Base-by-base conservation (phyloP, 1,284 basidiomycete species). In the Ustilago bromivora region DNA sequence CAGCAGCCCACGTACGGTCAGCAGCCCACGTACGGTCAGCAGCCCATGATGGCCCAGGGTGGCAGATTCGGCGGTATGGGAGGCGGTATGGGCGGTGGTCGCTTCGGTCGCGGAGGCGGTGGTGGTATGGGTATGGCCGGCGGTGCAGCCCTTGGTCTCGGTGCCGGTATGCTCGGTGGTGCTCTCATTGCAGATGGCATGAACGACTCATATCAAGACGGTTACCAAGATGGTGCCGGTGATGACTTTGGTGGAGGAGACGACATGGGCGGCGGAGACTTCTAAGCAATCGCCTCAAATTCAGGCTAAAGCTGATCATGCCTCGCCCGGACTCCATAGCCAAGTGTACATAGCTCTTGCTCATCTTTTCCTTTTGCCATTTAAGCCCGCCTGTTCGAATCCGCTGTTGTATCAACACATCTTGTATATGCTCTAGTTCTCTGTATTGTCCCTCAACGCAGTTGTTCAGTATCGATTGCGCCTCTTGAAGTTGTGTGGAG, bases 161-260 rank as follows among this genome's bases (percentile, higher is more conserved):
- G 83, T 56, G 71, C 79, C 34, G 83, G 83, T 62, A 58, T 80
- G 61, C 66, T 82, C n/a, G 81, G 81, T 23, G 81, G 81, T 55
- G 81, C 79, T 2, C 31, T 82, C 12, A 34, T 77, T 46, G 70
- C 81, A 12, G 38, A 84, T 66, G 72, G 65, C 63, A 70, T 82
- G 69, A 61, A 83, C 47, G 66, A 85, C 32, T 66, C 82, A 5
- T 85, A 85, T 56, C 63, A 78, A 53, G 79, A 85, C 32, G 84
- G 84, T 32, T 84, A 84, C 56, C 66, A 82, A 53, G 76, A 85
- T 57, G 84, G 71, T 19, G 64, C 46, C 31, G 71, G 71, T 55
- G 73, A 62, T 52, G 69, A 67, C 28, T 58, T 62, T 19, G 77
- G 72, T 36, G 78, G 78, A 57, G 78, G 28, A 12, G 49, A 51